These are phyloP conservation scores for Cicer pinnatifidum DNA, from an alignment of 306 rosid genomes.

Conservation along the genomic window DNA sequence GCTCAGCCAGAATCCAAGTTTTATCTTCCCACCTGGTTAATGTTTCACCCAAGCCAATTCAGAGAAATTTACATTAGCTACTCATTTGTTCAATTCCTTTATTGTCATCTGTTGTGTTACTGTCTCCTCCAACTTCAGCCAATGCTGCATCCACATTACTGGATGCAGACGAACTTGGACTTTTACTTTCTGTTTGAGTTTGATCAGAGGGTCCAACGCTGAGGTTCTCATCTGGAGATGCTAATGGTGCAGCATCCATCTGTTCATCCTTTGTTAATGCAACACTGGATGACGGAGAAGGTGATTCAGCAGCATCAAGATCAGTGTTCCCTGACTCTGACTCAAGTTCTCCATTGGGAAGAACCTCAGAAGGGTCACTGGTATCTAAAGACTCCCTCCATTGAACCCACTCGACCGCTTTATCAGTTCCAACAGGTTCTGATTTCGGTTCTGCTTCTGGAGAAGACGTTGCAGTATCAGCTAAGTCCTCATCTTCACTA, in stretches of 20 bases:
- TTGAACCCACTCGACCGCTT: constrained; percentile 97
- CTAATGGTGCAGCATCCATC: constrained; percentile 48
- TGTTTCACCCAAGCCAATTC: constrained; percentile 54
- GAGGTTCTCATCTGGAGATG: constrained; percentile 41
- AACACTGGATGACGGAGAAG: constrained; percentile 57
- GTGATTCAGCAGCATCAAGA: constrained; percentile 53
- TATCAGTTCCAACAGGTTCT: constrained; percentile 67
- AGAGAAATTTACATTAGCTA: constrained; percentile 63
- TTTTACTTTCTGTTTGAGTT: constrained; percentile 49
- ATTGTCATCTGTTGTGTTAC: constrained; percentile 42
- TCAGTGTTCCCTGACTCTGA: constrained; percentile 47
- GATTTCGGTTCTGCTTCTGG: constrained; percentile 59
- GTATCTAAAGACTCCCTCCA: constrained; percentile 96
- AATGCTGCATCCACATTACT: constrained; percentile 37
- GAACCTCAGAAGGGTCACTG: constrained; percentile 61
- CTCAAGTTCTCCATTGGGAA: constrained; percentile 73
- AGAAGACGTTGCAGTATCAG: constrained; percentile 80
- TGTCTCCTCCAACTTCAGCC: constrained; percentile 41
- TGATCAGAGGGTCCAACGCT: constrained; percentile 46
- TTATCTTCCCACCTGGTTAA: constrained; percentile 75
- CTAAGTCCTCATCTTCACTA: constrained; percentile 82
- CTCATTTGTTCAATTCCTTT: constrained; percentile 45
- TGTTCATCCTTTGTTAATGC: constrained; percentile 47
- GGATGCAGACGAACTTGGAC: constrained; percentile 39
- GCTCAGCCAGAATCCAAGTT: constrained; percentile 57